Evolutionary conservation across 2,329 filamentous ascomycete species (phyloP).

Genomic region (Magnaporthiopsis poae): DNA sequence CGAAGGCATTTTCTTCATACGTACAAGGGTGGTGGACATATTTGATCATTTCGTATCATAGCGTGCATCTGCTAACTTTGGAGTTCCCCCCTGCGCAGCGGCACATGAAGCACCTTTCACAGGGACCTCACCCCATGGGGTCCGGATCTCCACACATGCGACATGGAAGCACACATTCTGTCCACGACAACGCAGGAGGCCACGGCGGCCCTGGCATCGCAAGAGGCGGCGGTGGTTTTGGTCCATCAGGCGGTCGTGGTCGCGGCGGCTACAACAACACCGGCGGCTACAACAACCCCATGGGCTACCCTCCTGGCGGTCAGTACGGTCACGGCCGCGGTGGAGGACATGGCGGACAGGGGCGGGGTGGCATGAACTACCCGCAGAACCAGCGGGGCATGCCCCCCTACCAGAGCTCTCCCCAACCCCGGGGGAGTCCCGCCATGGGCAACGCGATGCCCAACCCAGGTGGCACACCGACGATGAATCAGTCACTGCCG

Average conservation of each 20-base stretch:
- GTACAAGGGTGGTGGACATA: not conserved
- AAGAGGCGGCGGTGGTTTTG: slow-evolving; percentile 43
- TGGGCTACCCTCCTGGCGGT: slow-evolving; percentile 32
- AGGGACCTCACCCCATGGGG: slow-evolving; percentile 37
- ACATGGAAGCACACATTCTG: slow-evolving; percentile 76
- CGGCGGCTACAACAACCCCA: slow-evolving; percentile 35
- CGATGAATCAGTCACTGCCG: slow-evolving; percentile 57
- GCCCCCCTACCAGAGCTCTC: slow-evolving; percentile 50
- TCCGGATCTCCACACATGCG: slow-evolving; percentile 63
- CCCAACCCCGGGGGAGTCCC: slow-evolving; percentile 57
- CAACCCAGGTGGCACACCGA: slow-evolving; percentile 48
- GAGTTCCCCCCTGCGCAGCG: slow-evolving; percentile 34
- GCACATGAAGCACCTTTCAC: slow-evolving; percentile 59
- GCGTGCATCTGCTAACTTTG: slow-evolving; percentile 14
- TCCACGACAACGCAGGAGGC: slow-evolving; percentile 62
- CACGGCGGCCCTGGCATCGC: slow-evolving; percentile 46
- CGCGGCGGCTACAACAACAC: slow-evolving; percentile 42
- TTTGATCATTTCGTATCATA: not conserved
- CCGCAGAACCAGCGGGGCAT: slow-evolving; percentile 5
- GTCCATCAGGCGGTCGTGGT: slow-evolving; percentile 30
- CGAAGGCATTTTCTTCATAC: not conserved
- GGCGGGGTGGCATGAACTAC: slow-evolving; percentile 37
- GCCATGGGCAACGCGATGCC: slow-evolving; percentile 54
- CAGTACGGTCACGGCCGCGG: slow-evolving; percentile 29
- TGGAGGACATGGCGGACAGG: slow-evolving; percentile 36